Percentiles rank a stretch among this genome's conserved stretches.
Conservation (phyloP, 352 stramenopile genomes). For the Pythium dissimile region DNA sequence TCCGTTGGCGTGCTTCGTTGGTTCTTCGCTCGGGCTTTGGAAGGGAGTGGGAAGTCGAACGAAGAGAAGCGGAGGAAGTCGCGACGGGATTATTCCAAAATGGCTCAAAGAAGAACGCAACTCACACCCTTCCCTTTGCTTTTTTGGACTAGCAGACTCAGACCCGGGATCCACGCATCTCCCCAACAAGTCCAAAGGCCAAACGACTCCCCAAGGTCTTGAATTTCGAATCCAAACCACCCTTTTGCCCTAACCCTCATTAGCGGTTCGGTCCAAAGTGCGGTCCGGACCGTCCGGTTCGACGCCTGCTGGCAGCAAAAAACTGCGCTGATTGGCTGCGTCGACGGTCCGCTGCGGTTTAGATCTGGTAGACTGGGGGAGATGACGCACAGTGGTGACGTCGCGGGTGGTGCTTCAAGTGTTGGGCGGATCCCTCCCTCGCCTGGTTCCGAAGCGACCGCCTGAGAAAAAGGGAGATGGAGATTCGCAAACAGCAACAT, state of each 20-base stretch:
- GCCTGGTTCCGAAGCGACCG: background rate
- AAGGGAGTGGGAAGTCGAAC: background rate
- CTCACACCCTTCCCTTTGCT: slow-evolving; percentile 7
- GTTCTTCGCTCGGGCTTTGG: background rate
- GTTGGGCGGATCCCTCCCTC: slow-evolving; percentile 9
- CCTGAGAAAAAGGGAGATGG: slow-evolving; percentile 13
- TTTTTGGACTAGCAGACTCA: slow-evolving; percentile 27
- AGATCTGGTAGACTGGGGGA: background rate
- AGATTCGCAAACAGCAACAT: slow-evolving; percentile 16
- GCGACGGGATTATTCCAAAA: slow-evolving; percentile 26
- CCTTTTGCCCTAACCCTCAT: slow-evolving; percentile 9
- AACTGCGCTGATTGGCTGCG: slow-evolving; percentile 14
- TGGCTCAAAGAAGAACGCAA: slow-evolving; percentile 33
- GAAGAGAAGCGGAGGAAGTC: background rate
- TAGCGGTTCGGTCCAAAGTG: slow-evolving; percentile 19
- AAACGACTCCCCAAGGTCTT: slow-evolving; percentile 23
- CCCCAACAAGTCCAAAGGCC: slow-evolving; percentile 10
- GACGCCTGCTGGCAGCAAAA: slow-evolving; percentile 12
- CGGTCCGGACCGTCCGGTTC: slow-evolving; percentile 28
- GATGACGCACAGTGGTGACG: slow-evolving; percentile 18
- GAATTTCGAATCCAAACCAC: slow-evolving; percentile 25
- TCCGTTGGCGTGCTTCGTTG: background rate
- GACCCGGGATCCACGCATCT: slow-evolving; percentile 14
- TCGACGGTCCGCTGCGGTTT: slow-evolving; percentile 14
- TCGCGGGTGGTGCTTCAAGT: slow-evolving; percentile 20